These are phyloP conservation scores for Lentinula aciculospora DNA, from an alignment of 768 basidiomycete genomes.

Conservation along the genomic window DNA sequence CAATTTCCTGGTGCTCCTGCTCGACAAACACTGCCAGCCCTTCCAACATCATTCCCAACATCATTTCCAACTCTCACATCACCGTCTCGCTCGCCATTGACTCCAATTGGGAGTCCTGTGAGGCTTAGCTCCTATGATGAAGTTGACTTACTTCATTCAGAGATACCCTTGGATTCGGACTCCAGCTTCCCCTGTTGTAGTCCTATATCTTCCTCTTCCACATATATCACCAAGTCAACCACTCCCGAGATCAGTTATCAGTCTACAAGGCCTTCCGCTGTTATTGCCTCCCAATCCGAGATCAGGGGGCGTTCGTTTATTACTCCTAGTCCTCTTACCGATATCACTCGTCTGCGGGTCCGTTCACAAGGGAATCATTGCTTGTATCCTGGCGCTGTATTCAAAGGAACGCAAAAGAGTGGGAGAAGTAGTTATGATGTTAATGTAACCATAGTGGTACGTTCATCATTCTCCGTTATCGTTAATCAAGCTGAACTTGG, in stretches of 20 bases:
- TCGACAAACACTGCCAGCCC: slow-evolving; percentile 14
- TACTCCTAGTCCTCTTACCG: slow-evolving; percentile 50
- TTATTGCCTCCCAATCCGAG: slow-evolving; percentile 13
- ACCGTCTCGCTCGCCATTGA: slow-evolving; percentile 8
- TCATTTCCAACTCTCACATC: slow-evolving; percentile 17
- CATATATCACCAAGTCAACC: background rate
- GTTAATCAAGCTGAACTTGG: slow-evolving; percentile 2
- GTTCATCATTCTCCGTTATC: slow-evolving; percentile 25
- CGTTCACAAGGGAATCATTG: slow-evolving; percentile 70
- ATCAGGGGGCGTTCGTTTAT: slow-evolving; percentile 14
- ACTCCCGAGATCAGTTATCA: background rate
- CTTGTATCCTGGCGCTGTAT: slow-evolving; percentile 83
- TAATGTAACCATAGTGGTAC: slow-evolving; percentile 83
- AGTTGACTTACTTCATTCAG: slow-evolving; percentile 17
- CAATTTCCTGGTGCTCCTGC: slow-evolving; percentile 20
- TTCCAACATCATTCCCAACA: slow-evolving; percentile 18
- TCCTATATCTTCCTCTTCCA: slow-evolving; percentile 2
- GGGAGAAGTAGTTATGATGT: slow-evolving; percentile 95
- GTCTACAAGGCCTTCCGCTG: background rate
- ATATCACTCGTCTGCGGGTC: slow-evolving; percentile 74
- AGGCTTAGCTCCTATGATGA: slow-evolving; percentile 18
- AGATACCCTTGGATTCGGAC: slow-evolving; percentile 9
- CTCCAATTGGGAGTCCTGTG: slow-evolving; percentile 19
- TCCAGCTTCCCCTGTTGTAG: slow-evolving; percentile 12
- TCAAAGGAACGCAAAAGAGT: slow-evolving; percentile 89